phyloP scores from a whole-genome alignment of 495 filamentous ascomycete species.

The Penicillium canescens region DNA sequence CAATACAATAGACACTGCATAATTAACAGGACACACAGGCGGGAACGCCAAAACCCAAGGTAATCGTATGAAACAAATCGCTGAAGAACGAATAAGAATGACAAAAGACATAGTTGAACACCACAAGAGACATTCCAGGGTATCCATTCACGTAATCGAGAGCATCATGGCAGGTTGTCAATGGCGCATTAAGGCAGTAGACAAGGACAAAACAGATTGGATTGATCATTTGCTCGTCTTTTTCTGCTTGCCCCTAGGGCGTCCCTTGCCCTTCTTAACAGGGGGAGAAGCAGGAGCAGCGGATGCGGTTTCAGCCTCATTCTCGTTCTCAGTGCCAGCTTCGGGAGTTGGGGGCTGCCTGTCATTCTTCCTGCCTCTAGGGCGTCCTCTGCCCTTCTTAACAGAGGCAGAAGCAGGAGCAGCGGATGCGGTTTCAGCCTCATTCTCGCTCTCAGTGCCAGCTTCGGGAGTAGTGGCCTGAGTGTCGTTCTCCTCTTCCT shows the following conservation, averaged over 20 bases:
- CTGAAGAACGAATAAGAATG: slow-evolving; percentile 22
- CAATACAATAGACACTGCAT: slow-evolving; percentile 11
- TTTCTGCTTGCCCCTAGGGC: slow-evolving; percentile 45
- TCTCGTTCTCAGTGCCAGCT: slow-evolving; percentile 29
- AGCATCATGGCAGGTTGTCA: slow-evolving; percentile 24
- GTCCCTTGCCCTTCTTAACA: slow-evolving; percentile 29
- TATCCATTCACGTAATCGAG: slow-evolving; percentile 8
- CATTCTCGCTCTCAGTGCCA: slow-evolving; percentile 2
- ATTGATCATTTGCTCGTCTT: slow-evolving; percentile 26
- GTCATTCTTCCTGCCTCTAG: slow-evolving; percentile 45
- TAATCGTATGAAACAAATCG: slow-evolving; percentile 25
- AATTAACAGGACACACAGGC: slow-evolving; percentile 9
- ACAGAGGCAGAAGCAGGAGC: slow-evolving; percentile 15
- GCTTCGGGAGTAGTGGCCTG: slow-evolving; percentile 15
- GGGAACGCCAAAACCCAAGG: slow-evolving; percentile 18
- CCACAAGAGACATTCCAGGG: not conserved
- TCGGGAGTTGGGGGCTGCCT: slow-evolving; percentile 10
- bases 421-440: slow-evolving; percentile 9
- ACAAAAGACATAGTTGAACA: slow-evolving; percentile 14
- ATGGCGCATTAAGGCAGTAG: slow-evolving; percentile 5
- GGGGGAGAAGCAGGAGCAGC: slow-evolving; percentile 12
- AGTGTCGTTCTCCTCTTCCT: slow-evolving; percentile 6
- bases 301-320: slow-evolving; percentile 18
- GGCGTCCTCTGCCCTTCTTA: slow-evolving; percentile 32
- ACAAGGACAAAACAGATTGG: not conserved